A percentile compares a stretch with the other conserved stretches of the same genome.
phyloP scores from a whole-genome alignment of 768 basidiomycete species.

The Boletus coccyginus region DNA sequence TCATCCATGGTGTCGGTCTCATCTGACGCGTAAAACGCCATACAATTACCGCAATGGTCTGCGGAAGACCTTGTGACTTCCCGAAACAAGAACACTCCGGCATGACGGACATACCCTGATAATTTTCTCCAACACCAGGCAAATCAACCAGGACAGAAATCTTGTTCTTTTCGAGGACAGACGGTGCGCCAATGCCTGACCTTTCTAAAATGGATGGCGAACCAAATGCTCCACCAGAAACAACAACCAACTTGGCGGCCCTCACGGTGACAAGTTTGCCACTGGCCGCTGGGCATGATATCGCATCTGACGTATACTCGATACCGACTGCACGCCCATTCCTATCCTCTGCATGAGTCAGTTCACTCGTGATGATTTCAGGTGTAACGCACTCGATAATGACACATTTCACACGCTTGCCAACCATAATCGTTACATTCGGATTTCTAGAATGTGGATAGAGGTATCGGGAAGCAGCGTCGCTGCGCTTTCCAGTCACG shows the following conservation, averaged over 20 bases:
- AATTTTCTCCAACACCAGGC: conserved; percentile 76
- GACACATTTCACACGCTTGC: conserved; percentile 13
- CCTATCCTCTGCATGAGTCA: conserved; percentile 12
- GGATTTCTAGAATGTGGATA: conserved; percentile 31
- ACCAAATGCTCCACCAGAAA: conserved; percentile 55
- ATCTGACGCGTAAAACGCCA: no score
- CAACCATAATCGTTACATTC: conserved; percentile 33
- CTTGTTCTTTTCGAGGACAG: conserved; percentile 44
- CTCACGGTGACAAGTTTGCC: conserved; percentile 14
- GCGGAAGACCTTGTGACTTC: no score
- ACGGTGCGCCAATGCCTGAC: conserved; percentile 63
- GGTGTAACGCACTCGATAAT: conserved; percentile 1
- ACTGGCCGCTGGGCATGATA: conserved; percentile 16
- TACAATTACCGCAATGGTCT: background rate
- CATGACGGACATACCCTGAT: conserved; percentile 39
- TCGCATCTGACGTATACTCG: conserved; percentile 31
- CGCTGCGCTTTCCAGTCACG: conserved; percentile 34
- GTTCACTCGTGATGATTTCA: no score
- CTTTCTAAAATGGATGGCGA: conserved; percentile 56
- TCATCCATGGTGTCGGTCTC: no score
- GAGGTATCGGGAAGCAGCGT: conserved; percentile 36
- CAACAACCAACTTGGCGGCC: conserved; percentile 42
- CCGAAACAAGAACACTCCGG: background rate
- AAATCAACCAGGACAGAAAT: conserved; percentile 57
- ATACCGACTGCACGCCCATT: conserved; percentile 37